Evolutionary conservation across 2,329 filamentous ascomycete species (phyloP).

Genomic region (Colletotrichum tanaceti): DNA sequence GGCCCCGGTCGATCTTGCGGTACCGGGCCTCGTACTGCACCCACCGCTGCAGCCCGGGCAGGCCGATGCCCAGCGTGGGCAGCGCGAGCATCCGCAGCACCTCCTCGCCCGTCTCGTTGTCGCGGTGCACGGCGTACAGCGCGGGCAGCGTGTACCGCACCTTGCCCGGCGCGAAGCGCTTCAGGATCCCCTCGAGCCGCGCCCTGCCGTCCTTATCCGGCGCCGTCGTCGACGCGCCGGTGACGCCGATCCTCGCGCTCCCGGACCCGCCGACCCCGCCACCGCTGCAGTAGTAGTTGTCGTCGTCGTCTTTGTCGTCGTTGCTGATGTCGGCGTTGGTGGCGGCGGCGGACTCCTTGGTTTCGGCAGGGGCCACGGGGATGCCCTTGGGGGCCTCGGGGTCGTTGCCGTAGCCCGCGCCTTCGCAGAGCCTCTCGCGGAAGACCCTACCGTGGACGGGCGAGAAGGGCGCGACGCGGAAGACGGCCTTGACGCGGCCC

Average conservation of each 20-base stretch:
- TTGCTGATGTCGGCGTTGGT: too few relatives aligned
- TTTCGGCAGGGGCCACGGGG: too few relatives aligned
- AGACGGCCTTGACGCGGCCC: constrained; percentile 55
- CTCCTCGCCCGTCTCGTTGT: constrained; percentile 30
- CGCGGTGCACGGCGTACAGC: constrained; percentile 59
- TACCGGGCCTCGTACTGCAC: constrained; percentile 63
- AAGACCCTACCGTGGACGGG: constrained; percentile 60
- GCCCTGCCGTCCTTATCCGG: constrained; percentile 43
- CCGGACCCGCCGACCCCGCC: background rate
- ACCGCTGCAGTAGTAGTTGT: too few relatives aligned
- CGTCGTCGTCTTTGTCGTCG: too few relatives aligned
- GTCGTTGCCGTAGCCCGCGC: too few relatives aligned
- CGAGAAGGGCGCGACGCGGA: constrained; percentile 60
- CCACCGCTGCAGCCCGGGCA: constrained; percentile 62
- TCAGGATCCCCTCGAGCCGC: constrained; percentile 57
- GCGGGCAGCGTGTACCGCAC: constrained; percentile 67
- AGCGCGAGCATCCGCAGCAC: constrained; percentile 61
- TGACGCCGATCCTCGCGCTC: background rate
- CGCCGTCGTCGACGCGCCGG: background rate
- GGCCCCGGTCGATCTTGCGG: constrained; percentile 58
- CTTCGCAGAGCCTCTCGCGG: constrained; percentile 53
- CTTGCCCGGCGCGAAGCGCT: constrained; percentile 65
- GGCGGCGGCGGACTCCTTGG: background rate
- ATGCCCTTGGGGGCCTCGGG: too few relatives aligned
- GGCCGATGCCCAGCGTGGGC: constrained; percentile 62